phyloP scores from a whole-genome alignment of 257 asterid genomes.

The Mentha longifolia region DNA sequence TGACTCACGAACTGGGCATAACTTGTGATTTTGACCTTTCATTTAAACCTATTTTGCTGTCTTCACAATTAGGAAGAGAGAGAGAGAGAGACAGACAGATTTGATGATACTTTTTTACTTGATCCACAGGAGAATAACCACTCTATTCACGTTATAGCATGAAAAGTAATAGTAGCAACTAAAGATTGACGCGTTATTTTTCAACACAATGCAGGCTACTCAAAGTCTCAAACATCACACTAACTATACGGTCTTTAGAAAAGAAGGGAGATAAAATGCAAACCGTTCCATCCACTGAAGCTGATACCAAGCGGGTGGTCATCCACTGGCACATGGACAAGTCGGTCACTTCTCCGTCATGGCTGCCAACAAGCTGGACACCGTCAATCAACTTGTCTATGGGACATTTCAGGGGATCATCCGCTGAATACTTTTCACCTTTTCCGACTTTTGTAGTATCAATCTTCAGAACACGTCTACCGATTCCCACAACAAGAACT shows the following conservation, averaged over 20 bases:
- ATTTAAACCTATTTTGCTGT: constrained; percentile 1
- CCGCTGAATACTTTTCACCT: constrained; percentile 80
- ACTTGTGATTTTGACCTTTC: constrained; percentile 1
- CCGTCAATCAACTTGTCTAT: constrained; percentile 84
- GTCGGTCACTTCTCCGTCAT: constrained; percentile 97
- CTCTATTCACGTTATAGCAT: not conserved
- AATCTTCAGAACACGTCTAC: constrained; percentile 71
- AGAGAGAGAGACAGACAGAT: not conserved
- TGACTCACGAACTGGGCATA: constrained; percentile 7
- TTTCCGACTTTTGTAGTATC: constrained; percentile 92
- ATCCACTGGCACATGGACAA: constrained; percentile 99
- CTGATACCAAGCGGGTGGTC: constrained; percentile 96
- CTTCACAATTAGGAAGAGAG: not conserved
- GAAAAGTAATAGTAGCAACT: constrained; percentile 16
- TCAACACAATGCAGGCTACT: constrained; percentile 3
- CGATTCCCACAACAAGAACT: constrained; percentile 93
- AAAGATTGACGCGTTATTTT: constrained; percentile 14
- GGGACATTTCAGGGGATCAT: constrained; percentile 85
- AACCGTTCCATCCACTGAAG: constrained; percentile 98
- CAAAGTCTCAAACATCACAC: not conserved
- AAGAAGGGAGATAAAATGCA: constrained; percentile 33
- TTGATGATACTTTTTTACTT: not conserved
- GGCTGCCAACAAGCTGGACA: constrained; percentile 89
- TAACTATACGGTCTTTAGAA: not conserved
- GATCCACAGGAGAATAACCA: constrained; percentile 4